Evolutionary conservation across 2,329 filamentous ascomycete genomes (phyloP).

Genomic region (Lasiodiplodia theobromae): DNA sequence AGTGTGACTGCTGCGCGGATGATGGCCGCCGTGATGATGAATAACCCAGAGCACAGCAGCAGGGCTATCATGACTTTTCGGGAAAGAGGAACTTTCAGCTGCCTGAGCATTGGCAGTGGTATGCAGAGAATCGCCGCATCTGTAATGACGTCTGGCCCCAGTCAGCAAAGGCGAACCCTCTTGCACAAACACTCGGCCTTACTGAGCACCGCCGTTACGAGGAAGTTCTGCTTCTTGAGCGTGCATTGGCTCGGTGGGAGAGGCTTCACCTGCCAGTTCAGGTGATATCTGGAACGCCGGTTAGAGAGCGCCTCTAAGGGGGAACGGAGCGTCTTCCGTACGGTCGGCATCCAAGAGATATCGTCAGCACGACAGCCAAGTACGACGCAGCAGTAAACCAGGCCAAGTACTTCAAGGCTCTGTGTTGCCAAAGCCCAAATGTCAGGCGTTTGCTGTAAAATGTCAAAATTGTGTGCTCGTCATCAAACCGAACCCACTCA

Average conservation of each 20-base stretch:
- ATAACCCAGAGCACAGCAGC: conserved; percentile 45
- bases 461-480: conserved; percentile 32
- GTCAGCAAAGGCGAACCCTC: background rate
- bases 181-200: background rate
- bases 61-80: conserved; percentile 45
- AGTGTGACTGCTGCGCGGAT: conserved; percentile 44
- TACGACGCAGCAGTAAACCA: conserved; percentile 40
- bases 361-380: conserved; percentile 42
- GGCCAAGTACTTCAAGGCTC: conserved; percentile 41
- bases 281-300: conserved; percentile 27
- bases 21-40: conserved; percentile 47
- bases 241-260: conserved; percentile 40
- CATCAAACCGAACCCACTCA: background rate
- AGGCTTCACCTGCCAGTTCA: conserved; percentile 42
- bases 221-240: conserved; percentile 42
- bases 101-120: conserved; percentile 46
- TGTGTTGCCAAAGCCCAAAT: conserved; percentile 42
- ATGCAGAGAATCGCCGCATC: conserved; percentile 43
- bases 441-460: conserved; percentile 39
- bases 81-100: conserved; percentile 39
- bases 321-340: background rate
- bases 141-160: conserved; percentile 38
- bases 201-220: conserved; percentile 40
- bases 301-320: background rate
- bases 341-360: conserved; percentile 41